These are phyloP conservation scores for Citrus mangshanensis DNA, from an alignment of 345 rosid genomes.

Conservation along the genomic window DNA sequence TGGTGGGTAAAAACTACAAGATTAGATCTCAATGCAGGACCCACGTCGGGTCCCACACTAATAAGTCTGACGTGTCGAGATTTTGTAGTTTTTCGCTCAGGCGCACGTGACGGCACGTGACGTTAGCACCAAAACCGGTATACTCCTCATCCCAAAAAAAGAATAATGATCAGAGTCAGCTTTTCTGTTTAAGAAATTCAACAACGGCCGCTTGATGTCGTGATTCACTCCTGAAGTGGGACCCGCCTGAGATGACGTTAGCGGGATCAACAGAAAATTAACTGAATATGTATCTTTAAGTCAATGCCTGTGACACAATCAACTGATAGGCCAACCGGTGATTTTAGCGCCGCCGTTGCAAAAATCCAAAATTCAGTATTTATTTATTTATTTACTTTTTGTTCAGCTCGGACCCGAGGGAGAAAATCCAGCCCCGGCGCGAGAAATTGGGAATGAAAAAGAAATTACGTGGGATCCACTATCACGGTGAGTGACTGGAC, in stretches of 20 bases:
- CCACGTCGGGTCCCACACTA: not conserved
- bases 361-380: not conserved
- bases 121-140: too few species aligned
- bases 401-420: not conserved
- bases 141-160: too few species aligned
- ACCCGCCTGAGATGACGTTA: not conserved
- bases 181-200: too few species aligned
- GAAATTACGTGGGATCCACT: not conserved
- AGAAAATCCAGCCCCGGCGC: not conserved
- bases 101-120: constrained; percentile 8
- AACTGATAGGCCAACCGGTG: not conserved
- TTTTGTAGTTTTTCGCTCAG: too few species aligned
- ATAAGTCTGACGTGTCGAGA: not conserved
- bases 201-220: not conserved
- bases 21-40: not conserved
- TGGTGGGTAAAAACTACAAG: not conserved
- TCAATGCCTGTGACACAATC: not conserved
- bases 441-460: too few species aligned
- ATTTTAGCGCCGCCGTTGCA: not conserved
- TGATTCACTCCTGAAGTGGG: not conserved
- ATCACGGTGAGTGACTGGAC: not conserved
- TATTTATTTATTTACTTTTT: too few species aligned
- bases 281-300: too few species aligned
- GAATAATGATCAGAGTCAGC: too few species aligned
- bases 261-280: not conserved